phyloP scores from a whole-genome alignment of 768 basidiomycete genomes.

The Leccinellum rugosiceps region DNA sequence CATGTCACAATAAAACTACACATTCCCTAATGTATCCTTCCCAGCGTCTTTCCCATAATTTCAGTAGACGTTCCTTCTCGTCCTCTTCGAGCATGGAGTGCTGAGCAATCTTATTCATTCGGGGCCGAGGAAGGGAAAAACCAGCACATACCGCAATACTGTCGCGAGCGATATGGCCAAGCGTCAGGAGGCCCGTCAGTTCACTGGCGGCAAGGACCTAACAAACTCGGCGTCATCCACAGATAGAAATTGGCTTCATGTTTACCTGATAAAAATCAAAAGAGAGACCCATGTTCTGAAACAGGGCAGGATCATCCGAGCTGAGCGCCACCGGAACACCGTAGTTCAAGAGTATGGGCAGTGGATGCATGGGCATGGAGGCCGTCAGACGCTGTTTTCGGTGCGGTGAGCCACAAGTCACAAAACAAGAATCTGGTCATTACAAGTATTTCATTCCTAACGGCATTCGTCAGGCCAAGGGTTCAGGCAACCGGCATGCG shows the following conservation, averaged over 20 bases:
- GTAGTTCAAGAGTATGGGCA: constrained; percentile 68
- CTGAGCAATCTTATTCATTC: constrained; percentile 28
- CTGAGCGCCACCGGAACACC: constrained; percentile 69
- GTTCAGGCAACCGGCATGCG: neutral
- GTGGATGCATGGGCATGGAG: constrained; percentile 77
- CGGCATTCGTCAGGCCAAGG: neutral
- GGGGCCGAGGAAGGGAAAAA: neutral
- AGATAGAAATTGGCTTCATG: neutral
- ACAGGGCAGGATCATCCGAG: constrained; percentile 75
- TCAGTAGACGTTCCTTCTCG: constrained; percentile 45
- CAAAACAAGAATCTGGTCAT: constrained; percentile 9
- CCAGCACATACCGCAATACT: constrained; percentile 50
- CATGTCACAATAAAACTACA: constrained; percentile 19
- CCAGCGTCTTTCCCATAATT: constrained; percentile 50
- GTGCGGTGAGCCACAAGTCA: neutral
- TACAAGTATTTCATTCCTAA: constrained; percentile 73
- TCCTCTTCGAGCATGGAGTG: constrained; percentile 47
- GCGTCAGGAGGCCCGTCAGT: constrained; percentile 57
- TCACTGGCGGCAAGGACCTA: constrained; percentile 70
- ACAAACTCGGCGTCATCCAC: neutral
- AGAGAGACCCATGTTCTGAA: constrained; percentile 74
- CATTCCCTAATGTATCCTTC: constrained; percentile 40
- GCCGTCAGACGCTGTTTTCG: constrained; percentile 59
- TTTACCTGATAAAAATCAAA: constrained; percentile 76
- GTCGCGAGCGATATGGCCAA: constrained; percentile 62